These are phyloP conservation scores for Neocucurbitaria cava DNA, from an alignment of 2,329 filamentous ascomycete genomes.

Conservation along the genomic window DNA sequence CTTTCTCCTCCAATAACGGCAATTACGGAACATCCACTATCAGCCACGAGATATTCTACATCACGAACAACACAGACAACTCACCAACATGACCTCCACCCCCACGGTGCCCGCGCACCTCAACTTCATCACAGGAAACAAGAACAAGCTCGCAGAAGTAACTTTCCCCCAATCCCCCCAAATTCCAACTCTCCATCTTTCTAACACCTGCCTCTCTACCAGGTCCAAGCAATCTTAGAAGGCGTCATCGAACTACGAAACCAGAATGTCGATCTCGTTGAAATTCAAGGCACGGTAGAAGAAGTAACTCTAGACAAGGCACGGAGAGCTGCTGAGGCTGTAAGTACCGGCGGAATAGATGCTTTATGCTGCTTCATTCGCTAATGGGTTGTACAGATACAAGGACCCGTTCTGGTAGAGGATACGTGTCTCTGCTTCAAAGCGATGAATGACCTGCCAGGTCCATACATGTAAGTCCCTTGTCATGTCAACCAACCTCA, in stretches of 20 bases:
- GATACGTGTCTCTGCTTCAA: constrained; percentile 95
- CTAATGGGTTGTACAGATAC: constrained; percentile 61
- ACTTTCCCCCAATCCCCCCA: neutral
- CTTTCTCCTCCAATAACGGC: neutral
- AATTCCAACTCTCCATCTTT: neutral
- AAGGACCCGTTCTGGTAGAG: constrained; percentile 91
- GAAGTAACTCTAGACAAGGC: constrained; percentile 92
- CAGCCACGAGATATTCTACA: neutral
- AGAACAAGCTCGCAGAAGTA: constrained; percentile 86
- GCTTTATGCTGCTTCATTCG: neutral
- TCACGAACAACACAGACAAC: neutral
- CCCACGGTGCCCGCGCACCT: constrained; percentile 58
- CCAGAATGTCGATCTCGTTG: constrained; percentile 79
- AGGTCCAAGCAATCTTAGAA: constrained; percentile 80
- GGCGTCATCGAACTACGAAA: constrained; percentile 74
- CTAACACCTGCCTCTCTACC: neutral
- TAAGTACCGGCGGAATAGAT: constrained; percentile 60
- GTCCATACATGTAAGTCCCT: constrained; percentile 84
- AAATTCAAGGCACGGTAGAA: constrained; percentile 91
- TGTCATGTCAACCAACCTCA: neutral
- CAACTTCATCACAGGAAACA: constrained; percentile 97
- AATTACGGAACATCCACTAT: neutral
- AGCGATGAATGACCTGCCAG: constrained; percentile 87
- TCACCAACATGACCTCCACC: constrained; percentile 19
- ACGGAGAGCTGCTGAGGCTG: constrained; percentile 76